These are phyloP conservation scores for Didymella exigua DNA, from an alignment of 2,329 filamentous ascomycete species.

Conservation along the genomic window DNA sequence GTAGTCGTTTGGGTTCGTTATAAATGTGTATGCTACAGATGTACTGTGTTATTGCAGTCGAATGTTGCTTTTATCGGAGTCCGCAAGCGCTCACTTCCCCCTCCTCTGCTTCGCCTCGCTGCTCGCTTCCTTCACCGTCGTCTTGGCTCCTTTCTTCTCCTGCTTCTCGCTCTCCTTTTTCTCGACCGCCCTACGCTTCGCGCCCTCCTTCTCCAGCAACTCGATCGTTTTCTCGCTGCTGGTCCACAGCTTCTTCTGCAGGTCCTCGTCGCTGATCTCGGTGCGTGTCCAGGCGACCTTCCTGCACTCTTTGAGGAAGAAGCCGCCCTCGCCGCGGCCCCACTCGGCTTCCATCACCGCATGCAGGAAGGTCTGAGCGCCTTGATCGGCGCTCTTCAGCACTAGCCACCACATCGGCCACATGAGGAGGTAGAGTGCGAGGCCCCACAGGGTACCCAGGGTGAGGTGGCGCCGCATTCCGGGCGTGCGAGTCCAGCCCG, in stretches of 20 bases:
- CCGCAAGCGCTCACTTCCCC: constrained; percentile 20
- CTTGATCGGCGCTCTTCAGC: constrained; percentile 81
- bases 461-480: constrained; percentile 88
- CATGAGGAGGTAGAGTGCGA: constrained; percentile 74
- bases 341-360: constrained; percentile 82
- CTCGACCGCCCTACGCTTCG: constrained; percentile 62
- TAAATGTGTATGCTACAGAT: background rate
- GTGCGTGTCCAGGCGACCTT: constrained; percentile 72
- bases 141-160: constrained; percentile 37
- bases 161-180: constrained; percentile 59
- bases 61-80: background rate
- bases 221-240: constrained; percentile 81
- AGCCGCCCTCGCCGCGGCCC: constrained; percentile 68
- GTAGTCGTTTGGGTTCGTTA: too few relatives aligned
- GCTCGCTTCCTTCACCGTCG: constrained; percentile 25
- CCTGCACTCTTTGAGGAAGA: constrained; percentile 86
- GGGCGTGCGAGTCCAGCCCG: constrained; percentile 81
- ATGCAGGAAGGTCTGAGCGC: constrained; percentile 83
- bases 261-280: constrained; percentile 77
- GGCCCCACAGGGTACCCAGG: constrained; percentile 79
- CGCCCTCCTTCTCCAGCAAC: constrained; percentile 78
- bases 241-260: constrained; percentile 88
- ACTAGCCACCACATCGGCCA: constrained; percentile 87
- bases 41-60: background rate
- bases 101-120: constrained; percentile 35